Percentiles rank a stretch among this genome's conserved stretches.
Conservation (phyloP, 2,329 filamentous ascomycete species). For the Rhinocladiella mackenziei region DNA sequence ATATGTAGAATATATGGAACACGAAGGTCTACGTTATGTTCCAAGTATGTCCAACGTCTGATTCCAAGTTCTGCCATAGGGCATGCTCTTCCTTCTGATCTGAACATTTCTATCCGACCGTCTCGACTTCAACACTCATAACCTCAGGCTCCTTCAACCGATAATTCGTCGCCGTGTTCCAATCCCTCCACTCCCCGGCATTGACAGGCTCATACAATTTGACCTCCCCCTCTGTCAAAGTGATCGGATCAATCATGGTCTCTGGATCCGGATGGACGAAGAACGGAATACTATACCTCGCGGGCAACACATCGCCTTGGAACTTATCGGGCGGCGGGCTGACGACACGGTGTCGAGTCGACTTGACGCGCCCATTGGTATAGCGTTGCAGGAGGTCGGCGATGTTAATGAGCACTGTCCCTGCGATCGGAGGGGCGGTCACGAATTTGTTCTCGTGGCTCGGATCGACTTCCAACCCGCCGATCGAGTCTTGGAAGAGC, state of each 20-base stretch:
- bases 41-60: no score
- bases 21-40: no score
- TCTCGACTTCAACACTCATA: background rate
- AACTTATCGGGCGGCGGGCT: constrained; percentile 22
- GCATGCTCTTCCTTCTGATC: background rate
- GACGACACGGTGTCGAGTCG: constrained; percentile 49
- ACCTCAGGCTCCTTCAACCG: constrained; percentile 3
- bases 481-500: constrained; percentile 46
- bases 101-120: background rate
- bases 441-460: constrained; percentile 19
- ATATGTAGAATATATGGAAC: no score
- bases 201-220: constrained; percentile 21
- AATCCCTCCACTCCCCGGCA: constrained; percentile 21
- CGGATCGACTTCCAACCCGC: constrained; percentile 44
- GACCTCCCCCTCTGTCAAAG: constrained; percentile 12
- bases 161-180: constrained; percentile 18
- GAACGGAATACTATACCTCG: constrained; percentile 35
- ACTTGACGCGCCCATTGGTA: constrained; percentile 51
- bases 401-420: constrained; percentile 51
- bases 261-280: constrained; percentile 33
- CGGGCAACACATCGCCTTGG: constrained; percentile 25
- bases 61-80: background rate
- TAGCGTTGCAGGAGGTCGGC: constrained; percentile 51
- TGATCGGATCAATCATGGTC: constrained; percentile 20
- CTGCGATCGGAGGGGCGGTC: constrained; percentile 37